These are phyloP conservation scores for Stygiomarasmius scandens DNA, from an alignment of 1,284 basidiomycete genomes.

Conservation along the genomic window DNA sequence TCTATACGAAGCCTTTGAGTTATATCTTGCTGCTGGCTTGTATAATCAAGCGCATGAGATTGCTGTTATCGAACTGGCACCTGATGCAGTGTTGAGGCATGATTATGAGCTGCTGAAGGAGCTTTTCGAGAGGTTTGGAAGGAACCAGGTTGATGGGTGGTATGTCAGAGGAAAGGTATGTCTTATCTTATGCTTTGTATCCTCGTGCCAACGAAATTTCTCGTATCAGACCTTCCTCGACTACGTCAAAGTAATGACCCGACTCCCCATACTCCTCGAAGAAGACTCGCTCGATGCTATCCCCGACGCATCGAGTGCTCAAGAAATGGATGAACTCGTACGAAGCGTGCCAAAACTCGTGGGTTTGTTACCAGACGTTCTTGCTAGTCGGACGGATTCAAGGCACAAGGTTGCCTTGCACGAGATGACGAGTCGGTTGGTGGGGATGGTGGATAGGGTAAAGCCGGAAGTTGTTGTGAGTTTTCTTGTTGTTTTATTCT, in stretches of 20 bases:
- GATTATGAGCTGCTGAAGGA: conserved; percentile 76
- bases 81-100: conserved; percentile 84
- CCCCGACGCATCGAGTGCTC: conserved; percentile 48
- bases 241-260: conserved; percentile 65
- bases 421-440: conserved; percentile 71
- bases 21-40: conserved; percentile 73
- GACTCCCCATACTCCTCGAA: conserved; percentile 60
- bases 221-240: conserved; percentile 75
- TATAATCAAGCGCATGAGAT: conserved; percentile 82
- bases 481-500: conserved; percentile 19
- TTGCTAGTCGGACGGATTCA: conserved; percentile 56
- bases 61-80: conserved; percentile 82
- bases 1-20: conserved; percentile 77
- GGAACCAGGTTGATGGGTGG: conserved; percentile 67
- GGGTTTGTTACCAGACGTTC: conserved; percentile 69
- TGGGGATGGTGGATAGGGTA: conserved; percentile 60
- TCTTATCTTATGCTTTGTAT: conserved; percentile 15
- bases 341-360: conserved; percentile 70
- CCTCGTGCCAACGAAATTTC: no score
- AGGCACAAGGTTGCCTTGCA: conserved; percentile 71
- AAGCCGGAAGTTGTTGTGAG: conserved; percentile 65
- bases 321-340: conserved; percentile 63
- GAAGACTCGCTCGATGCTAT: conserved; percentile 43
- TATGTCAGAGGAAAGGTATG: conserved; percentile 77
- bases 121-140: conserved; percentile 74